Percentiles rank a stretch among this genome's conserved stretches.
Conservation (phyloP, 768 basidiomycete genomes). For the Leccinellum rugosiceps region DNA sequence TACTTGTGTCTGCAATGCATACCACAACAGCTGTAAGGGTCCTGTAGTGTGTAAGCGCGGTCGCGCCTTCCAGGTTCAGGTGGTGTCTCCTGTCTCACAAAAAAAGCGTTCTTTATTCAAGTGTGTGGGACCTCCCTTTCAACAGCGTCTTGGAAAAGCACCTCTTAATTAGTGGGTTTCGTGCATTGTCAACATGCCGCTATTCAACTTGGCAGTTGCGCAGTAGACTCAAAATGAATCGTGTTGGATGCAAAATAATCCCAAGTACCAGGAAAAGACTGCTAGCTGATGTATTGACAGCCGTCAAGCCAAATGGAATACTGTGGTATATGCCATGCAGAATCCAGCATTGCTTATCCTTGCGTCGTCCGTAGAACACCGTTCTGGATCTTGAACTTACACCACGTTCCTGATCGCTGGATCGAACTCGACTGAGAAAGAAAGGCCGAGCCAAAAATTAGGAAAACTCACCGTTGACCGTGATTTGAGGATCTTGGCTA, state of each 20-base stretch:
- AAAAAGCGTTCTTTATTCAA: no score
- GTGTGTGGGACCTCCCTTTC: no score
- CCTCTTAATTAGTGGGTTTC: no score
- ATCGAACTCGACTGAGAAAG: slow-evolving; percentile 1
- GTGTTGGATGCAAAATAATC: not conserved
- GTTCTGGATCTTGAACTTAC: slow-evolving; percentile 37
- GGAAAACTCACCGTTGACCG: slow-evolving; percentile 35
- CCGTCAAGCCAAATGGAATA: not conserved
- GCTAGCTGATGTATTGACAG: not conserved
- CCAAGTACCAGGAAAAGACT: not conserved
- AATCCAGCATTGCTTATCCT: not conserved
- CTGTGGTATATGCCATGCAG: not conserved
- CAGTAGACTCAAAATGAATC: not conserved
- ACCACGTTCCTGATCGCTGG: slow-evolving; percentile 40
- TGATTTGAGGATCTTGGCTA: slow-evolving; percentile 43
- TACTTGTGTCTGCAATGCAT: no score
- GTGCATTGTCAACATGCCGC: no score
- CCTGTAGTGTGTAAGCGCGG: no score
- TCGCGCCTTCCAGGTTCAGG: no score
- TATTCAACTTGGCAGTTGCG: no score
- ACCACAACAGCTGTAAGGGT: no score
- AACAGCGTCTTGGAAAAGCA: no score
- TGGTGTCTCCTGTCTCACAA: not conserved
- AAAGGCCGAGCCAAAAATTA: not conserved
- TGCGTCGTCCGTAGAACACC: slow-evolving; percentile 22